Evolutionary conservation across 1,284 basidiomycete species (phyloP).

Genomic region (Bjerkandera adusta): DNA sequence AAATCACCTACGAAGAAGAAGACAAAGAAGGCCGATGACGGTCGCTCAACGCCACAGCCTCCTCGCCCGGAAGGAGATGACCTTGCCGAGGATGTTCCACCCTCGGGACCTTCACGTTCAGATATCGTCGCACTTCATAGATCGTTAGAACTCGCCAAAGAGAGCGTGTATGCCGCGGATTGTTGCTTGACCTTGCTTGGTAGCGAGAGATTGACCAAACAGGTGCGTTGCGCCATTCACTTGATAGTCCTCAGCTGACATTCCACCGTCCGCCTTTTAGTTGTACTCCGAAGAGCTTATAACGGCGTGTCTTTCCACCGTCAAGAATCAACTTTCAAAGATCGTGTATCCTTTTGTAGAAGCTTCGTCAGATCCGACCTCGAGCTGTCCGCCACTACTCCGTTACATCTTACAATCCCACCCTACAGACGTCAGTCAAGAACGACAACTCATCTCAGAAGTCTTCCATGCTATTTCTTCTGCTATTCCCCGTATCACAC

Average conservation of each 20-base stretch:
- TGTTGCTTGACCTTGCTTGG: constrained; percentile 78
- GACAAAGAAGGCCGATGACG: constrained; percentile 14
- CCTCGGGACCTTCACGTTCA: constrained; percentile 39
- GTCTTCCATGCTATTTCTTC: constrained; percentile 67
- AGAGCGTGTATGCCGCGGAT: constrained; percentile 79
- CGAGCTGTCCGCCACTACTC: constrained; percentile 47
- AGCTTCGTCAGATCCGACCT: constrained; percentile 49
- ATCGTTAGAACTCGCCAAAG: constrained; percentile 56
- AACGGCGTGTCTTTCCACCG: constrained; percentile 67
- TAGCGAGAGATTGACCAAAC: constrained; percentile 78
- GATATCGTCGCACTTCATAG: constrained; percentile 51
- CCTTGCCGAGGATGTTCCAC: constrained; percentile 25
- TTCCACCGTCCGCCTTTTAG: constrained; percentile 36
- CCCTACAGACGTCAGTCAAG: constrained; percentile 37
- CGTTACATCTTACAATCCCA: constrained; percentile 49
- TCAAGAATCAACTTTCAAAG: constrained; percentile 80
- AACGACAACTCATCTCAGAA: constrained; percentile 58
- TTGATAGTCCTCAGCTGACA: not conserved
- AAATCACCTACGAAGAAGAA: constrained; percentile 41
- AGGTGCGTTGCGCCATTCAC: constrained; percentile 50
- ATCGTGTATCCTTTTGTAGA: constrained; percentile 90
- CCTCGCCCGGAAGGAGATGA: constrained; percentile 24
- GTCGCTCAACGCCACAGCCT: constrained; percentile 27
- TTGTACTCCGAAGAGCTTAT: constrained; percentile 93
- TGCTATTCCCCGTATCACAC: constrained; percentile 66